phyloP scores from a whole-genome alignment of 2,329 filamentous ascomycete species.

The Diaporthe aspalathi region DNA sequence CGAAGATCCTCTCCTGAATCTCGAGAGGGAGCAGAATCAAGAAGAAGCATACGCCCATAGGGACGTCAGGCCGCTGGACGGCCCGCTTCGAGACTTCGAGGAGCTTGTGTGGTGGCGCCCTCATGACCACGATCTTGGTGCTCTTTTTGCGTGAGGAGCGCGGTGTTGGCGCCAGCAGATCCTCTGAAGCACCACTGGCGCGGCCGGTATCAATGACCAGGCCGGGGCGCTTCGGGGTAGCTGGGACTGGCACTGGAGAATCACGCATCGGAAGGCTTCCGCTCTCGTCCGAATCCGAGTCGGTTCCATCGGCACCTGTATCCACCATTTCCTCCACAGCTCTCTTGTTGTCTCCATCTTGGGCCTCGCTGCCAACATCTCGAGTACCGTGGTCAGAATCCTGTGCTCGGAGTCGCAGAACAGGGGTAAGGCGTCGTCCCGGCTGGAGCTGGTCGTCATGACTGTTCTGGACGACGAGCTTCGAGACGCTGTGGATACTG shows the following conservation, averaged over 20 bases:
- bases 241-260: background rate
- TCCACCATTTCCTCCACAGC: background rate
- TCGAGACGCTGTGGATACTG: background rate
- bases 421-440: background rate
- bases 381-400: background rate
- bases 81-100: background rate
- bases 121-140: conserved; percentile 8
- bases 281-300: background rate
- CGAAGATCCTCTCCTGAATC: conserved; percentile 49
- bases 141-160: background rate
- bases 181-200: too few species aligned
- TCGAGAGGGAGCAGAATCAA: conserved; percentile 46
- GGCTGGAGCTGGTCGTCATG: background rate
- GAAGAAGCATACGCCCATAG: conserved; percentile 23
- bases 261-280: background rate
- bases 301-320: background rate
- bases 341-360: background rate
- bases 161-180: background rate
- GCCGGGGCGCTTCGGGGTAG: background rate
- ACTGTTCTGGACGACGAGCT: too few species aligned
- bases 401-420: background rate
- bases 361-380: background rate
- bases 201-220: background rate
- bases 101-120: background rate
- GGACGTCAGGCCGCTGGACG: conserved; percentile 1